These are phyloP conservation scores for Scedosporium apiospermum DNA, from an alignment of 2,329 filamentous ascomycete species.

Conservation along the genomic window DNA sequence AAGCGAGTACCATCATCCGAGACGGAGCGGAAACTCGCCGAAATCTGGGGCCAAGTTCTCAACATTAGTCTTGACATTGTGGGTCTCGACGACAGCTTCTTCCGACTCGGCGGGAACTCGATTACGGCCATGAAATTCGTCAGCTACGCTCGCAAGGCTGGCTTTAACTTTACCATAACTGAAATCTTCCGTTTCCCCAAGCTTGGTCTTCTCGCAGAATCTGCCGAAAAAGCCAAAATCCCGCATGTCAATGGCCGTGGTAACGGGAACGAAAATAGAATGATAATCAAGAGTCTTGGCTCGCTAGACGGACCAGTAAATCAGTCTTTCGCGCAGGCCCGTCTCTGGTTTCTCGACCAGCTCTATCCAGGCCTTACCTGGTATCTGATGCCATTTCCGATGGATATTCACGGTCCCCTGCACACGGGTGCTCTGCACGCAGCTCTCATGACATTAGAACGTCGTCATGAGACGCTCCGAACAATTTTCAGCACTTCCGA, in stretches of 20 bases:
- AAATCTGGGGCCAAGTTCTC: conserved; percentile 27
- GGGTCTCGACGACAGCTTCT: conserved; percentile 34
- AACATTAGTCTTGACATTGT: conserved; percentile 22
- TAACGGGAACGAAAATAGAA: not conserved
- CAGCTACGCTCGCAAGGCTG: not conserved
- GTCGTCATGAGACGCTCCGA: conserved; percentile 13
- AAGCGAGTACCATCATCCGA: not conserved
- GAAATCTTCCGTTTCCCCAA: conserved; percentile 4
- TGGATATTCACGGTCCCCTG: conserved; percentile 10
- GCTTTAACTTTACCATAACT: not conserved
- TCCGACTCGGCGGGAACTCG: conserved; percentile 38
- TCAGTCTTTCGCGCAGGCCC: conserved; percentile 14
- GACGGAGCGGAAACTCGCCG: conserved; percentile 12
- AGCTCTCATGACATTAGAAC: conserved; percentile 11
- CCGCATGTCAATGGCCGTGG: not conserved
- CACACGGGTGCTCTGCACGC: conserved; percentile 7
- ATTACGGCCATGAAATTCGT: conserved; percentile 36
- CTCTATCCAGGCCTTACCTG: conserved; percentile 11
- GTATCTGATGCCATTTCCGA: conserved; percentile 12
- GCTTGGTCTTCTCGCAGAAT: not conserved
- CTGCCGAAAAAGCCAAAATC: not conserved
- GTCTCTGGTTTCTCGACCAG: conserved; percentile 15
- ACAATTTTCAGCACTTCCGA: conserved; percentile 10
- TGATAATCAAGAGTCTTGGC: too few species aligned
- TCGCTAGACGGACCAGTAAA: conserved; percentile 10